phyloP scores from a whole-genome alignment of 371 early-diverging fungal species.

The Chytridium lagenaria region DNA sequence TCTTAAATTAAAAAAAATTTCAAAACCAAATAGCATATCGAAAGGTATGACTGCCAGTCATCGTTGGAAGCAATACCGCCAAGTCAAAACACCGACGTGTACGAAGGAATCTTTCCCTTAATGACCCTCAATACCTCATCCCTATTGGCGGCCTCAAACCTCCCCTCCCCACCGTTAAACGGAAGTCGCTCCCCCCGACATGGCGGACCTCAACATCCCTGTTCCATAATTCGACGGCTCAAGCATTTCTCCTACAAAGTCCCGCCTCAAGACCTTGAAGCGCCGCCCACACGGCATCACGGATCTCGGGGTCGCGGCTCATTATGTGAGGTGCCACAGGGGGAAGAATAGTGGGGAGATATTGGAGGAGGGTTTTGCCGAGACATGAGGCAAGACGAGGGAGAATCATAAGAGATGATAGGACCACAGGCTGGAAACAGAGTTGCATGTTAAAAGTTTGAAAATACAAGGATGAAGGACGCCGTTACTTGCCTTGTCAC shows the following conservation, averaged over 20 bases:
- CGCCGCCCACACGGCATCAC: conserved; percentile 39
- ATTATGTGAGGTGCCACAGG: conserved; percentile 45
- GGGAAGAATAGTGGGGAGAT: conserved; percentile 41
- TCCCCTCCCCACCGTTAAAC: neutral
- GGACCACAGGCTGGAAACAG: conserved; percentile 5
- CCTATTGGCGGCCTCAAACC: conserved; percentile 24
- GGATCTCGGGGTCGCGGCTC: conserved; percentile 25
- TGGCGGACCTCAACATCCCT: conserved; percentile 2
- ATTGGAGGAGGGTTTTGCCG: conserved; percentile 34
- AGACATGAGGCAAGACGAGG: conserved; percentile 31
- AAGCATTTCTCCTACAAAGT: conserved; percentile 25
- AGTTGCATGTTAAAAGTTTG: neutral
- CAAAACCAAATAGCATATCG: too few relatives aligned
- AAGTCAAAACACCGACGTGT: conserved; percentile 20
- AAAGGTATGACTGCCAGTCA: too few relatives aligned
- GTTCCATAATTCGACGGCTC: neutral
- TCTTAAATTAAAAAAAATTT: too few relatives aligned
- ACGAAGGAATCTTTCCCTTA: conserved; percentile 36
- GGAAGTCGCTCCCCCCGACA: neutral
- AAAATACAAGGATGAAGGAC: neutral
- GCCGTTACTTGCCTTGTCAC: conserved; percentile 26
- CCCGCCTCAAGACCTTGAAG: conserved; percentile 37
- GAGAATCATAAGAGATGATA: conserved; percentile 31
- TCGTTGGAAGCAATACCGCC: too few relatives aligned
- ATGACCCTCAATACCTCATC: conserved; percentile 33